Base-by-base conservation (phyloP, 1,284 basidiomycete species). In the Austroboletus niveus region DNA sequence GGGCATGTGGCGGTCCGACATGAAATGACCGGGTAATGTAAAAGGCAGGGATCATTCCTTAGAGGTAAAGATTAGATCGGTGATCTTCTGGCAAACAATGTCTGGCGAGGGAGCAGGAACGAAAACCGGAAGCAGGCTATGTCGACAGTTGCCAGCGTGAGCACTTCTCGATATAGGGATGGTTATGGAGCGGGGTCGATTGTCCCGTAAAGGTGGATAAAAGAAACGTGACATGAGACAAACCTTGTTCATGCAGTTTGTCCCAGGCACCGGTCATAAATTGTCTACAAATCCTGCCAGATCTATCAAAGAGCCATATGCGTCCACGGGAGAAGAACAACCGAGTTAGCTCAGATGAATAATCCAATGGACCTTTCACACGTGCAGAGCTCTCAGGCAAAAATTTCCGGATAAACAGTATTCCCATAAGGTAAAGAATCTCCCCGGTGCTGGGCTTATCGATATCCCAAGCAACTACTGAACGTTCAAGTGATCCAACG, bases 151-250 rank as follows among this genome's bases (percentile, higher is more conserved):
- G 42, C 48, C 51, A 53, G 47, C 42, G 47, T 49, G 45, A 31
- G 30, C 10, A 10, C 7, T 57, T 52, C 62, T 54, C 46, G 54
- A 61, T 65, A 57, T 54, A 53, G 58, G 49, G 41, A 29, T 31
- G 30, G 30, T 5, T 40, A 48, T 52, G 50, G 39, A 43, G 49
- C 52, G 45, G 38, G 38, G 38, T 39, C 38, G 61, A 62, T 56
- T 55, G 64, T 66, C 60, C 55, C 42, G 47, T 55, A 41, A 57
- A 58, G 48, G 31, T 51, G 62, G 63, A 60, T 53, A 66, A 68
- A 64, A 66, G 54, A 68, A 58, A 54, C 63, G 15, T 51, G 58
- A 54, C 65, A 68, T 68, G 66, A 62, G 61, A 70, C 59, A 52
- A 70, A 69, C 66, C 59, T 69, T 70, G 47, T 55, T 60, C 60